Percentiles rank a stretch among this genome's conserved stretches.
Conservation (phyloP, 75 land plant species). For the Cupressus sempervirens region DNA sequence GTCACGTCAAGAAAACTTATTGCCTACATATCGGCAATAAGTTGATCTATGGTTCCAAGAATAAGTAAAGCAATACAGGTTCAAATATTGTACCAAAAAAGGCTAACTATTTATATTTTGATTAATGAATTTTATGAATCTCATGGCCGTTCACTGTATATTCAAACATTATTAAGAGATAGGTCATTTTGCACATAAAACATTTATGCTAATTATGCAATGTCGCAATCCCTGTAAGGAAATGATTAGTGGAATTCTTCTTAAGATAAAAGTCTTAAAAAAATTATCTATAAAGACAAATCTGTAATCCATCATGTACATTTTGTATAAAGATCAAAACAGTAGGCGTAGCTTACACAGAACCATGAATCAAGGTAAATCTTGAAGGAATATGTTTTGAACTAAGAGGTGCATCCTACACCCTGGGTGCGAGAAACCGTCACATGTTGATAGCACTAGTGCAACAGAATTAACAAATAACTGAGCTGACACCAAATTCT, state of each 20-base stretch:
- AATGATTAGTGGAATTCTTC: background rate
- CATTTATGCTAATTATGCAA: background rate
- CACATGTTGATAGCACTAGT: background rate
- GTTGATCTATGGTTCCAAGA: no score
- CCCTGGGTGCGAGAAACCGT: background rate
- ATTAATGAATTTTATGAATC: no score
- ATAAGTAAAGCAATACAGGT: background rate
- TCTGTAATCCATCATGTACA: background rate
- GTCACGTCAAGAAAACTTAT: no score
- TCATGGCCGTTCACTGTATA: background rate
- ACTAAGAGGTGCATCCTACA: background rate
- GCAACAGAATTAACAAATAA: background rate
- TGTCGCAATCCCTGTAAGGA: background rate
- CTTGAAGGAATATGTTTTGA: background rate
- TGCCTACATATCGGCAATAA: no score
- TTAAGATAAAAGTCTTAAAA: background rate
- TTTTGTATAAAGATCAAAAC: background rate
- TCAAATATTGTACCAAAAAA: background rate
- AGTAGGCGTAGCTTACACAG: background rate
- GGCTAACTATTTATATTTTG: background rate
- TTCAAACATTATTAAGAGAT: background rate
- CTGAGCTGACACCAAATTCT: background rate
- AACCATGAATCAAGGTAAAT: background rate
- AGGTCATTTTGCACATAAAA: background rate
- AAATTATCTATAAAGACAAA: background rate